These are phyloP conservation scores for Cutaneotrichosporon dermatis DNA, from an alignment of 1,284 basidiomycete genomes.

Conservation along the genomic window DNA sequence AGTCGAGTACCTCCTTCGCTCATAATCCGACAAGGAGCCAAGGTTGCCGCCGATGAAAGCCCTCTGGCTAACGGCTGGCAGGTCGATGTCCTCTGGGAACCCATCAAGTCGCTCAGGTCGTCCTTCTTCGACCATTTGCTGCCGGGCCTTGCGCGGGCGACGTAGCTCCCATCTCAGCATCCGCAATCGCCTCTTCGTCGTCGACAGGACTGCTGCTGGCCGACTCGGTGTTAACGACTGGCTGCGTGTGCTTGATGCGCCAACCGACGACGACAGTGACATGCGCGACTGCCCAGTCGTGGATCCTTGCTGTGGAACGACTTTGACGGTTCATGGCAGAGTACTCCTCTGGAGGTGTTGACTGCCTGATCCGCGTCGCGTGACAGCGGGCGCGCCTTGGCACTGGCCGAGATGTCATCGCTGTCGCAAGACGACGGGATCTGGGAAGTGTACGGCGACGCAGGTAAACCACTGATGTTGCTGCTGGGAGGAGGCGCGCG, in stretches of 20 bases:
- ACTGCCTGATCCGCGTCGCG: constrained; percentile 20
- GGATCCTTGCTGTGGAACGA: constrained; percentile 39
- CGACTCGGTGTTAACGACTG: constrained; percentile 39
- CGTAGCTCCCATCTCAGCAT: constrained; percentile 98
- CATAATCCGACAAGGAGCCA: constrained; percentile 73
- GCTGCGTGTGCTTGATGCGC: constrained; percentile 28
- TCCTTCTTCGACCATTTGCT: constrained; percentile 64
- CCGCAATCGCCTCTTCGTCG: constrained; percentile 85
- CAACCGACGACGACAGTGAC: constrained; percentile 39
- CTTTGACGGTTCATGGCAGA: constrained; percentile 32
- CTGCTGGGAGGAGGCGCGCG: constrained; percentile 11
- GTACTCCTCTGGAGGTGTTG: constrained; percentile 14
- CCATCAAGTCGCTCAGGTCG: constrained; percentile 83
- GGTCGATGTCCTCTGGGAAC: constrained; percentile 86
- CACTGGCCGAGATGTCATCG: constrained; percentile 41
- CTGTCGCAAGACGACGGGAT: constrained; percentile 36
- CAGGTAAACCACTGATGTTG: constrained; percentile 9
- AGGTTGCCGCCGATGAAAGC: constrained; percentile 43
- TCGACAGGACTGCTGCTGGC: constrained; percentile 58
- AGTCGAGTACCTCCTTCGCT: constrained; percentile 90
- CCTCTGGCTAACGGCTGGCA: constrained; percentile 62
- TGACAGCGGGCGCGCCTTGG: constrained; percentile 27
- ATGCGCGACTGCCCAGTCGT: constrained; percentile 23
- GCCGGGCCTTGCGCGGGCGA: constrained; percentile 85
- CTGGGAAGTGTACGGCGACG: constrained; percentile 58